Conservation (phyloP, 1,284 basidiomycete species). For the Porogramme epimiltina region DNA sequence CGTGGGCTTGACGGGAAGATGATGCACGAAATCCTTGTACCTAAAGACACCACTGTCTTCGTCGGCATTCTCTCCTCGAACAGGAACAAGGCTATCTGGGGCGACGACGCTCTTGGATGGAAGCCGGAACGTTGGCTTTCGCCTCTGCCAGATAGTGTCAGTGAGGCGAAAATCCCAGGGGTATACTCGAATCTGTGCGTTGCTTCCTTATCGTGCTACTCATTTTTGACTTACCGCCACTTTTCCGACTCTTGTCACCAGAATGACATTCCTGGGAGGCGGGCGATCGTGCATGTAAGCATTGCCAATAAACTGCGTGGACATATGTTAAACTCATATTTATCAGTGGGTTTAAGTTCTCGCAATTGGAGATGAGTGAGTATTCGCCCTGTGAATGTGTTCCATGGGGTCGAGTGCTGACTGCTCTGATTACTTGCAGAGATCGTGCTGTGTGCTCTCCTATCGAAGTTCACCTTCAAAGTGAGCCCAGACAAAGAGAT, state of each 20-base stretch:
- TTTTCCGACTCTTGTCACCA: background rate
- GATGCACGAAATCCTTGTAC: conserved; percentile 18
- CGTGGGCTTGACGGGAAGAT: conserved; percentile 10
- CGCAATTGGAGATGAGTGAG: conserved; percentile 20
- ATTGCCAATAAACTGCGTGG: background rate
- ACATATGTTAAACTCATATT: background rate
- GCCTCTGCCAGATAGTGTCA: conserved; percentile 13
- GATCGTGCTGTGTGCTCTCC: conserved; percentile 3
- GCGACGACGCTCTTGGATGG: conserved; percentile 30
- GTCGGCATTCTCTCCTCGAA: conserved; percentile 20
- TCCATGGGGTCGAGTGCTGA: too few relatives aligned
- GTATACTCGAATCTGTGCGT: conserved; percentile 27
- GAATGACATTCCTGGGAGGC: conserved; percentile 20
- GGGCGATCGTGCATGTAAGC: conserved; percentile 20
- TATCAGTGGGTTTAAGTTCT: conserved; percentile 19
- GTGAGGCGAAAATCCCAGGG: conserved; percentile 22
- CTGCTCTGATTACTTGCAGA: background rate
- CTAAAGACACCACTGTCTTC: conserved; percentile 16
- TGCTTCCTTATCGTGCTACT: background rate
- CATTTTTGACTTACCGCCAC: too few relatives aligned
- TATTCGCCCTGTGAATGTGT: background rate
- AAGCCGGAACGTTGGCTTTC: conserved; percentile 34
- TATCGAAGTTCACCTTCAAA: conserved; percentile 7
- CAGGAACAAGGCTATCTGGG: conserved; percentile 30
- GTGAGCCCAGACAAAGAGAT: background rate